These are phyloP conservation scores for Heritiera fomes DNA, from an alignment of 345 rosid genomes.

Conservation along the genomic window DNA sequence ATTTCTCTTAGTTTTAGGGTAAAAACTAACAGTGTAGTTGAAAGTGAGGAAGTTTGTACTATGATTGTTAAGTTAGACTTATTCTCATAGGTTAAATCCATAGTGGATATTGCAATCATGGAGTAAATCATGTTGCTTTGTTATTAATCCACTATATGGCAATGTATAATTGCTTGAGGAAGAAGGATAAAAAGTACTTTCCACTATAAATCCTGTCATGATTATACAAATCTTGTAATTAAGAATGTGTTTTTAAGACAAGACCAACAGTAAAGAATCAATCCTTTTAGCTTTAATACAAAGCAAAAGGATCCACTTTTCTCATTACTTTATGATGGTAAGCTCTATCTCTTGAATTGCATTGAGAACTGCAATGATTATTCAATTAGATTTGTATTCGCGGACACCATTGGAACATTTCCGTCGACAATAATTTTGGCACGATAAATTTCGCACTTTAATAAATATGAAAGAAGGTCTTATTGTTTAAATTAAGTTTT, in stretches of 20 bases:
- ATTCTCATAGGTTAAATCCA: not conserved
- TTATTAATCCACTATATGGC: constrained; percentile 1
- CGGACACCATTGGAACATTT: too few species aligned
- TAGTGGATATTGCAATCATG: constrained; percentile 8
- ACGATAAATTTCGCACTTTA: too few species aligned
- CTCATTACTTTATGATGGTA: not conserved
- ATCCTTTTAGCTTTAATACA: not conserved
- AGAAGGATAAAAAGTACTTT: not conserved
- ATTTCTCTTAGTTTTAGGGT: too few species aligned
- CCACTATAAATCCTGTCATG: not conserved
- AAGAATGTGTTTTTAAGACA: not conserved
- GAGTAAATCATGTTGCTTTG: not conserved
- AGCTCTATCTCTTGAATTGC: too few species aligned
- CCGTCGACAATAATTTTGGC: too few species aligned
- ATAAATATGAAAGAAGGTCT: too few species aligned
- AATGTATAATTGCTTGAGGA: not conserved
- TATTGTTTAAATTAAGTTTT: too few species aligned
- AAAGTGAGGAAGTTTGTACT: not conserved
- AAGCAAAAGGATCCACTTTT: not conserved
- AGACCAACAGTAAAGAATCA: not conserved
- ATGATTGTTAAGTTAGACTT: not conserved
- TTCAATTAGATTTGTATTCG: too few species aligned
- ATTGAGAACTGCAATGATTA: too few species aligned
- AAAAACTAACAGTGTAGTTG: too few species aligned
- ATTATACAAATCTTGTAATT: not conserved